Evolutionary conservation across 2,329 filamentous ascomycete species (phyloP), one percentile per base, ranked within the genome.

Genomic region (Venturia nashicola): DNA sequence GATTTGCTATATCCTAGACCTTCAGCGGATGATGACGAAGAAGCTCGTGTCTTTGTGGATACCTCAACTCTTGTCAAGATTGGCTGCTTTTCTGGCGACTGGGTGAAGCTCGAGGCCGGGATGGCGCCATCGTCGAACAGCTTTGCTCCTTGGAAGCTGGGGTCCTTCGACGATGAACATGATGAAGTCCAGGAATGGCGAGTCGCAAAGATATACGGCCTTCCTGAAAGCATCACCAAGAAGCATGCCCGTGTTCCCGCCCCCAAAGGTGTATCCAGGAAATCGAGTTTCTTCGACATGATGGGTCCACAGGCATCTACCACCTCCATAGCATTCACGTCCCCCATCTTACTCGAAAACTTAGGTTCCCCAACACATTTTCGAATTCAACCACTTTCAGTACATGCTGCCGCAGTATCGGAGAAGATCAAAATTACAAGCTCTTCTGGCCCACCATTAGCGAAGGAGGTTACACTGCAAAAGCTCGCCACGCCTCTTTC

Each of bases 1-100:
- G 90, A 93, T 54, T 76, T 95, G 2, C 78, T 99, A 2, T 88
- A 97, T 68, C 94, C 94, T 0, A 92, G 89, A 68, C 93, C 94
- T 2, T 75, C 81, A 0, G 83, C 86, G 34, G 91, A 97, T 66
- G 94, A 99, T 66, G 91, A 96, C 68, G 88, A 95, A 69, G 85
- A 88, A 69, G 87, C 90, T 1, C 86, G 94, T 59, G 83, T 97
- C 1, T 99, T 93, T 70, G 92, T 99, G 5, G 91, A 97, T 69
- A 88, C 95, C 8, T 87, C 85, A 65, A 90, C 90, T 1, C 76
- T 99, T 23, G 88, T 90, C 16, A 91, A 92, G 69, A 88, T 99
- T 63, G 92, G 93, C 18, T 97, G 93, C 74, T 99, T 99, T 72
- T 97, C 93, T 0, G 94, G 94, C 39, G 94, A 99, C 72, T 99